Evolutionary conservation across 208 protist species (phyloP).

Genomic region (Naegleria fowleri): DNA sequence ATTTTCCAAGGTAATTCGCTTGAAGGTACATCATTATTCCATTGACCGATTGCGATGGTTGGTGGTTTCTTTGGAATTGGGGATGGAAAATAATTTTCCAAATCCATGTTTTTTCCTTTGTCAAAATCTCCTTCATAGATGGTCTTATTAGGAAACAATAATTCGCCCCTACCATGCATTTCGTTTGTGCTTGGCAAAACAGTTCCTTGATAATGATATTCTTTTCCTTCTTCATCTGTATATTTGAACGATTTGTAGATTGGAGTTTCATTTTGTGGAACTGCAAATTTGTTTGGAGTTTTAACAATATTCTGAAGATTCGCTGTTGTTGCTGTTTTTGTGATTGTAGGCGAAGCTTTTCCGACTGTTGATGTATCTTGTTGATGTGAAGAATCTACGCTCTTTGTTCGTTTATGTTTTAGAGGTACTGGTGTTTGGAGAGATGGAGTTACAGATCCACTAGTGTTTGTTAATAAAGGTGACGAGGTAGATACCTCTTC

Average conservation of each 20-base stretch:
- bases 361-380: background rate
- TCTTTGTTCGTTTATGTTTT: background rate
- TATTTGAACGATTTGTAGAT: background rate
- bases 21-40: background rate
- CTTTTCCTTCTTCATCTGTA: background rate
- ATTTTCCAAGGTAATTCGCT: background rate
- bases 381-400: background rate
- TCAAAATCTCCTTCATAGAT: slow-evolving; percentile 18
- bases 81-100: background rate
- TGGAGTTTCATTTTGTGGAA: background rate
- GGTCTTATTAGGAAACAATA: background rate
- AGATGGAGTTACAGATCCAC: too few relatives aligned
- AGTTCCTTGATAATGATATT: background rate
- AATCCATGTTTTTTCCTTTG: background rate
- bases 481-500: background rate
- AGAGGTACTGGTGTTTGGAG: background rate
- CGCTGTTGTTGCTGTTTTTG: background rate
- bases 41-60: background rate
- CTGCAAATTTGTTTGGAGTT: background rate
- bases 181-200: background rate
- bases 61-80: background rate
- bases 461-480: too few relatives aligned
- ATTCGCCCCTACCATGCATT: background rate
- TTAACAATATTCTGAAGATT: background rate
- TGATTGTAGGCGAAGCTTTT: background rate